Base-by-base conservation (phyloP, 2,329 filamentous ascomycete species). In the Cladobotryum mycophilum region DNA sequence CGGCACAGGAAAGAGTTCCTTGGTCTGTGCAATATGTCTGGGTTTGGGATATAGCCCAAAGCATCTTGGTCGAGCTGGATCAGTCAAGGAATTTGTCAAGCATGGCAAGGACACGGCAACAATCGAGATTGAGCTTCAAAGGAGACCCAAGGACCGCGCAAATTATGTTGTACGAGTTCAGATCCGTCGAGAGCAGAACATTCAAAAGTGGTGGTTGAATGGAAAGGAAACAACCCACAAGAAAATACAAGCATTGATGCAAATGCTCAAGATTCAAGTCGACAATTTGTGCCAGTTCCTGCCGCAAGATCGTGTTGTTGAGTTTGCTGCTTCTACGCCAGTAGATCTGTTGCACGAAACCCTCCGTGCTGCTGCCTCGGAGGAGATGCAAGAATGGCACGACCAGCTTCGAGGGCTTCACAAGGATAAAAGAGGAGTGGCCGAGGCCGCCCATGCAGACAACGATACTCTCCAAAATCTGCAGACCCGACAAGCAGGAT, bases 261-360 rank as follows among this genome's bases (percentile, higher is more conserved):
- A 75, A 53, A 77, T 76, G 9, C 83, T 95, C 61, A 86, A 86
- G 45, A 97, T 99, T 47, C 93, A 99, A 67, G 89, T 97, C 56
- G 93, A 99, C 72, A 99, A 99, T 60, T 76, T 99, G 2, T 99
- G 93, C 66, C 93, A 99, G 65, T 99, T 99, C 61, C 73, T 99
- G 41, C 93, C 93, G 0, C 93, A 99, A 67, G 93, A 99, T 65
- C 87, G 91, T 58, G 93, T 99, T 1, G 89, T 90, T 20, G 91
- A 96, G 63, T 99, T 99, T 64, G 89, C 93, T 5, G 86, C 81
- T 5, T 80, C 95, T 58, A 87, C 82, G 8, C 86, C 92, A 0
- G 75, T 95, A 12, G 86, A 95, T 41, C 78, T 96, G 17, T 76
- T 99, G 1, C 78, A 84, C 53, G 88, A 93, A 60, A 99, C 93